Evolutionary conservation across 495 filamentous ascomycete genomes (phyloP), one percentile per base, ranked within the genome.

Genomic region (Penicillium lagena): DNA sequence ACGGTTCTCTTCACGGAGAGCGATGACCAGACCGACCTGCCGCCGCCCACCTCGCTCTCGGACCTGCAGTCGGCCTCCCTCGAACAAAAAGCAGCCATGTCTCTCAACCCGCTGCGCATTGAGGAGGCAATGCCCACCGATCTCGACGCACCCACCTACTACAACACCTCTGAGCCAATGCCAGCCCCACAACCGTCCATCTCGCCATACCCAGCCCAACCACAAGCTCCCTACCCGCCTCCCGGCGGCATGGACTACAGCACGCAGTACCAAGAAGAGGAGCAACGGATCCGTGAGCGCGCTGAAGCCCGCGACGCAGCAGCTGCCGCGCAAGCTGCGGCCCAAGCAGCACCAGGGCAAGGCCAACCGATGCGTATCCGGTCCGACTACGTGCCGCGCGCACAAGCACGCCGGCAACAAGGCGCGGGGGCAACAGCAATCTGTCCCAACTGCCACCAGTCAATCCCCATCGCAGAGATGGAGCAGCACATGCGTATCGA

Each of bases 401-500:
- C 90, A 9, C 82, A 85, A 45, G 81, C 84, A 35, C 76, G 84
- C 64, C 70, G 75, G 15, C 59, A 64, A 50, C 82, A 79, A 63
- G 75, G 78, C 50, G 72, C 80, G 32, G 74, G 77, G 22, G 72
- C 78, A 37, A 87, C 81, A 56, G 87, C 85, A 2, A 66, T 95
- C 39, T 98, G 93, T 65, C 94, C 93, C 9, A 96, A 96, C 66
- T 98, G 94, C 68, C 82, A 87, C 47, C 87, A 94, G 62, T 82
- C 86, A 47, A 87, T 96, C 31, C 88, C 89, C 7, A 77, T 84
- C 52, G 78, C 82, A 52, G 93, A 97, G 64, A 73, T 96, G 56
- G 89, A 91, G 28, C 81, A 90, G 46, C 93, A 98, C 65, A 95
- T 98, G 84, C 80, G 86, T 57, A 96, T 96, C 60, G 93, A 98